Percentiles rank a stretch among this genome's conserved stretches.
These are phyloP conservation scores for Fraxinus pennsylvanica DNA, from an alignment of 257 asterid genomes.

Conservation along the genomic window DNA sequence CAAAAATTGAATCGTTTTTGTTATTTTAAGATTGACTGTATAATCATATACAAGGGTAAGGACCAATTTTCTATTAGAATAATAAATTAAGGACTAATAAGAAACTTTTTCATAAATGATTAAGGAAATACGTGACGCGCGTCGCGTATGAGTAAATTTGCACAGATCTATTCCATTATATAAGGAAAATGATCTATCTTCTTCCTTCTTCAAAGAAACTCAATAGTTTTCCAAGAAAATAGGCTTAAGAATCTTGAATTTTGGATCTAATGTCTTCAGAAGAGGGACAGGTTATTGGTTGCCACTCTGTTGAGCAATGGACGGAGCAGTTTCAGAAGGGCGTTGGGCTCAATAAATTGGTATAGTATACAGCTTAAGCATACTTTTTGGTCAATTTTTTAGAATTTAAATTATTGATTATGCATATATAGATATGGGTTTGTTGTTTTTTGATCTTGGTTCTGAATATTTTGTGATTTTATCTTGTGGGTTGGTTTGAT, in stretches of 20 bases:
- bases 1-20: too few species aligned
- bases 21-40: too few species aligned
- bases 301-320: slow-evolving; percentile 63
- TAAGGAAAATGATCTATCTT: not conserved
- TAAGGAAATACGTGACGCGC: not conserved
- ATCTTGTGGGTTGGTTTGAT: not conserved
- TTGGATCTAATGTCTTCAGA: slow-evolving; percentile 47
- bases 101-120: too few species aligned
- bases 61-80: too few species aligned
- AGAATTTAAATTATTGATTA: not conserved
- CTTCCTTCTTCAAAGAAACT: not conserved
- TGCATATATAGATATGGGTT: not conserved
- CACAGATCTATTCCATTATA: not conserved
- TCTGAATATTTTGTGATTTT: not conserved
- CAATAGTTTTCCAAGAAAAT: not conserved
- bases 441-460: not conserved
- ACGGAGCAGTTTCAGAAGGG: slow-evolving; percentile 38
- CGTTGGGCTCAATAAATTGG: slow-evolving; percentile 52
- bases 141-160: not conserved
- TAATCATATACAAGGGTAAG: too few species aligned
- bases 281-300: slow-evolving; percentile 70
- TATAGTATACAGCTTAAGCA: slow-evolving; percentile 9
- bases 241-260: not conserved
- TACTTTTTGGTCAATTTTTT: not conserved
- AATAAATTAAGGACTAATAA: too few species aligned